A percentile compares a stretch with the other conserved stretches of the same genome.
Evolutionary conservation across 345 rosid species (phyloP).

Genomic region (Xanthoceras sorbifolium): DNA sequence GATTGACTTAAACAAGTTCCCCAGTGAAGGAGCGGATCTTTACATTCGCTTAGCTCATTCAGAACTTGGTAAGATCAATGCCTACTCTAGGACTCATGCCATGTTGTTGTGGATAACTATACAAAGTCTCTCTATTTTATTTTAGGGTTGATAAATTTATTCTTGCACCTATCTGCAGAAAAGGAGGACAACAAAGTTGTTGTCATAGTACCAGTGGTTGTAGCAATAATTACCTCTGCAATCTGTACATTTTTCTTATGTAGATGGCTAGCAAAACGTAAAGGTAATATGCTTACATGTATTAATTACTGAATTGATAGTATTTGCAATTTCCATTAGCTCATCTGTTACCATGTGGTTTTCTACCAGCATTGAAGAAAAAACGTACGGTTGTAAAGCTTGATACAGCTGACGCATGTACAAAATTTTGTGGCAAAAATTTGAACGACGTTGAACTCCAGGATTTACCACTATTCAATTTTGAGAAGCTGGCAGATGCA

Average conservation of each 20-base stretch:
- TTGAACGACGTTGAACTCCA: not conserved
- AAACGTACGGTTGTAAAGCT: not conserved
- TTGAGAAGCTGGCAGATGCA: conserved; percentile 25
- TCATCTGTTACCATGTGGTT: not conserved
- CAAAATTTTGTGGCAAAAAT: not conserved
- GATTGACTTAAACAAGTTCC: not conserved
- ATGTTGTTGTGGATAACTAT: not conserved
- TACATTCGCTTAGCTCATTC: conserved; percentile 1
- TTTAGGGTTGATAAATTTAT: not conserved
- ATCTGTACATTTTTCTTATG: not conserved
- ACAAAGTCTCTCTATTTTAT: not conserved
- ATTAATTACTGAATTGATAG: not conserved
- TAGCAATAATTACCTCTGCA: not conserved
- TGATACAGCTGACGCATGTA: not conserved
- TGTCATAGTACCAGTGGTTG: not conserved
- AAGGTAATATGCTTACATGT: conserved; percentile 12
- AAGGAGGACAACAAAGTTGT: not conserved
- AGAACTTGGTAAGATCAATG: not conserved
- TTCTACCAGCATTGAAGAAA: not conserved
- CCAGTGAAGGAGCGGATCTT: not conserved
- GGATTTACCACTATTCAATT: conserved; percentile 11
- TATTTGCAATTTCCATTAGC: not conserved
- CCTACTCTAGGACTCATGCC: too few relatives aligned
- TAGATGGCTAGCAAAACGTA: not conserved
- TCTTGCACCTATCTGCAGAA: not conserved